phyloP scores from a whole-genome alignment of 1,284 basidiomycete species.

The Coniferiporia weirii region DNA sequence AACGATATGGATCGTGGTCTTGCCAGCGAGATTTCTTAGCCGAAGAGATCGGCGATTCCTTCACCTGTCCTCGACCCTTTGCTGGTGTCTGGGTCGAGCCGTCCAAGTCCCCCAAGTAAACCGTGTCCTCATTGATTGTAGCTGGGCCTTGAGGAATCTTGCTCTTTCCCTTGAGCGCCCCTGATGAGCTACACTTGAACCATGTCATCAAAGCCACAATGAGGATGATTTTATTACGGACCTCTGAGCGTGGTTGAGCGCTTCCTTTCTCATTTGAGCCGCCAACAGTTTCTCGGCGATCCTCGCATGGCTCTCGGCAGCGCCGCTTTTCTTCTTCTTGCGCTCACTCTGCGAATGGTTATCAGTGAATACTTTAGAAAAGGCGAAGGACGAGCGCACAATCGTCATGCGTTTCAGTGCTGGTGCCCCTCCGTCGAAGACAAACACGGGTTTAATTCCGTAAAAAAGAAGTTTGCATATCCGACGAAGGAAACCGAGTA shows the following conservation, averaged over 20 bases:
- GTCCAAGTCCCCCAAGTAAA: constrained; percentile 86
- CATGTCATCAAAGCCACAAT: too few relatives aligned
- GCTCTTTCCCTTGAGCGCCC: constrained; percentile 36
- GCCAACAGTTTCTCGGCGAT: constrained; percentile 90
- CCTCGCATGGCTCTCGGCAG: constrained; percentile 76
- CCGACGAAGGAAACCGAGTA: constrained; percentile 88
- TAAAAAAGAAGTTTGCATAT: constrained; percentile 96
- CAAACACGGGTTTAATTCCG: constrained; percentile 95
- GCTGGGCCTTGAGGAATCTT: constrained; percentile 37
- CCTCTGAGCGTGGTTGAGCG: constrained; percentile 68
- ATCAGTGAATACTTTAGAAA: background rate
- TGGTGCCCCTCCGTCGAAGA: constrained; percentile 95
- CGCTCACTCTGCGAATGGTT: constrained; percentile 59
- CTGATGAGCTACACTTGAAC: constrained; percentile 10
- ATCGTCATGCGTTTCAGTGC: constrained; percentile 83
- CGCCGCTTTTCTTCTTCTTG: constrained; percentile 84
- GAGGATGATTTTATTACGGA: constrained; percentile 30
- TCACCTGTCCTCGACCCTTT: constrained; percentile 26
- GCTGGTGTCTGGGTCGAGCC: constrained; percentile 44
- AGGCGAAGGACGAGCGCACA: constrained; percentile 41
- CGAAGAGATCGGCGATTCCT: constrained; percentile 40
- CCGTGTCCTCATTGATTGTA: constrained; percentile 59
- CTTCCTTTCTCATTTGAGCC: constrained; percentile 90
- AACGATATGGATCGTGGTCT: constrained; percentile 79
- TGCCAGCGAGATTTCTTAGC: constrained; percentile 53